Percentiles rank a stretch among this genome's conserved stretches.
Conservation (phyloP, 805 yeast species). For the Maudiozyma barnettii region DNA sequence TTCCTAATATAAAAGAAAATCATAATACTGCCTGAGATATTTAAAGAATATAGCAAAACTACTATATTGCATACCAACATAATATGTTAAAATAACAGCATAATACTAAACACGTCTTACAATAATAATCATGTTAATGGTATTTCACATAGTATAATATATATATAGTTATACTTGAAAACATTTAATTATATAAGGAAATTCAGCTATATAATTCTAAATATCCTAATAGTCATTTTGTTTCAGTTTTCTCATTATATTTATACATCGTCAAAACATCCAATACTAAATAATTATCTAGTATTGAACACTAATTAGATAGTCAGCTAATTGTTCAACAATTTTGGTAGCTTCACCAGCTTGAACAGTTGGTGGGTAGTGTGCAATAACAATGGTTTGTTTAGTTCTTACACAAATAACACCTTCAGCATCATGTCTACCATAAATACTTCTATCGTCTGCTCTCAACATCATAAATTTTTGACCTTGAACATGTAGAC, state of each 20-base stretch:
- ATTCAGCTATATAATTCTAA: too few relatives aligned
- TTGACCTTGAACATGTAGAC: constrained; percentile 74
- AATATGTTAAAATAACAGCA: too few relatives aligned
- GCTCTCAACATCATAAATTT: constrained; percentile 85
- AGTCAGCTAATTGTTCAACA: constrained; percentile 93
- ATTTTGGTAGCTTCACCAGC: constrained; percentile 93
- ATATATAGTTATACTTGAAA: too few relatives aligned
- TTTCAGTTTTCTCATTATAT: neutral
- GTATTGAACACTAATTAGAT: constrained; percentile 79
- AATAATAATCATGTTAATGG: too few relatives aligned
- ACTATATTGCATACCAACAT: too few relatives aligned
- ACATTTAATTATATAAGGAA: too few relatives aligned
- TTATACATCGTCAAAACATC: neutral
- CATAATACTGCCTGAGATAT: too few relatives aligned
- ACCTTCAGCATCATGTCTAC: constrained; percentile 84
- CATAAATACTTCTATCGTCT: constrained; percentile 88
- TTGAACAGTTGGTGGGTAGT: constrained; percentile 82
- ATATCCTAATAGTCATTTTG: too few relatives aligned
- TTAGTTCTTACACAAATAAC: constrained; percentile 84
- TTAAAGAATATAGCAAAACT: too few relatives aligned
- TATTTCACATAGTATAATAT: too few relatives aligned
- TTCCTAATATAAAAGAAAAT: too few relatives aligned
- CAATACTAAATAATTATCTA: constrained; percentile 25
- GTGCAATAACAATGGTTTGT: constrained; percentile 89
- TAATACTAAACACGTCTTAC: too few relatives aligned